Percentiles rank a stretch among this genome's conserved stretches.
Conservation (phyloP, 208 protist genomes). For the Crithidia bombi region DNA sequence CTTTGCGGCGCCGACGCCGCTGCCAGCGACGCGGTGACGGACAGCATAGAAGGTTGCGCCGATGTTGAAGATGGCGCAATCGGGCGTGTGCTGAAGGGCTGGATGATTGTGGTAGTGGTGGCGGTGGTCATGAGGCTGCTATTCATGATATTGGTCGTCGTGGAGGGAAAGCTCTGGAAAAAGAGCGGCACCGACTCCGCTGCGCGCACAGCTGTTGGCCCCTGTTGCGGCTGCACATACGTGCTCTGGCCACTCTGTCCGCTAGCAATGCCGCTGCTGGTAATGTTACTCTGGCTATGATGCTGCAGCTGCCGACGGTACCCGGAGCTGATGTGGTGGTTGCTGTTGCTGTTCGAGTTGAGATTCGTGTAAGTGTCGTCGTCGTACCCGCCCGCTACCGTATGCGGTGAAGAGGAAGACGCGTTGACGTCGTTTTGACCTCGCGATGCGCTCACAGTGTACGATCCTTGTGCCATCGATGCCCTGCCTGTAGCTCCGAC, state of each 20-base stretch:
- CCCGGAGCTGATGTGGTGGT: conserved; percentile 6
- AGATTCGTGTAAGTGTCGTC: neutral
- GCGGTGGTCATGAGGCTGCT: neutral
- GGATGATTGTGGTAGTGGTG: conserved; percentile 7
- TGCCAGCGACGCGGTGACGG: neutral
- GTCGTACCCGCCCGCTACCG: neutral
- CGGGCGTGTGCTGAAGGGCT: conserved; percentile 37
- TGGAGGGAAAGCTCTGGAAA: conserved; percentile 25
- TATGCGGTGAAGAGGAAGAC: neutral
- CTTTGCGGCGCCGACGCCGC: neutral
- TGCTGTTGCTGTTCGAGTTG: neutral
- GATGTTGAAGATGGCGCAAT: neutral
- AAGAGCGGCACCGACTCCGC: conserved; percentile 5
- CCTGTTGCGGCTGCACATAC: neutral
- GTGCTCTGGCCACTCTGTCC: neutral
- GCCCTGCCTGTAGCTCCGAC: neutral
- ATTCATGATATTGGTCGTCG: neutral
- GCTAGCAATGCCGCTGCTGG: neutral
- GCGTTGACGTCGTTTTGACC: neutral
- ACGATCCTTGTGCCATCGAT: neutral
- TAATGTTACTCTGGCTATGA: neutral
- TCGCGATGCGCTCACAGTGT: neutral
- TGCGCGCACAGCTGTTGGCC: neutral
- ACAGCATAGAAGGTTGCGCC: neutral
- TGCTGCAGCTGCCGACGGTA: conserved; percentile 19